A percentile compares a stretch with the other conserved stretches of the same genome.
Evolutionary conservation across 2,329 filamentous ascomycete genomes (phyloP).

Genomic region (Rutstroemia sp.): DNA sequence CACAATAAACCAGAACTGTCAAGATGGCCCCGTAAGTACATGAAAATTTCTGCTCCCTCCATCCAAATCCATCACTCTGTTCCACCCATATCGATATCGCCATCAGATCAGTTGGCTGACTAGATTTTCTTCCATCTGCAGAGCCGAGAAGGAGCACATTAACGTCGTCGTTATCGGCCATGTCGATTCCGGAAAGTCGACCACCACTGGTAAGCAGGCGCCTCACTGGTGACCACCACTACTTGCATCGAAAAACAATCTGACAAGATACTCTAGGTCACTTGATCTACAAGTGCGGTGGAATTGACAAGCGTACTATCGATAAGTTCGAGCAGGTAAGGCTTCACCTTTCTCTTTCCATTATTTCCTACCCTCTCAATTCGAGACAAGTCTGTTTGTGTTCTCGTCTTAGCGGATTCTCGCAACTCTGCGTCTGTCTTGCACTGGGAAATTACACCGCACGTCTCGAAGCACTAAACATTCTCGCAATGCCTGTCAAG

Average conservation of each 20-base stretch:
- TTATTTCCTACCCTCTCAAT: conserved; percentile 20
- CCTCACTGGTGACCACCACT: background rate
- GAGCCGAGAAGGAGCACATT: conserved; percentile 69
- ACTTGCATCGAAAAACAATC: no score
- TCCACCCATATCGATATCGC: no score
- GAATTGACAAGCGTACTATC: conserved; percentile 99
- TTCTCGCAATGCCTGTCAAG: background rate
- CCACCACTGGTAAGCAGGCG: conserved; percentile 70
- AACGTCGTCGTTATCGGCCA: conserved; percentile 99
- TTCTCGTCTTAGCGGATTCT: no score
- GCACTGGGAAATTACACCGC: background rate
- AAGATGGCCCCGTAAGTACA: conserved; percentile 22
- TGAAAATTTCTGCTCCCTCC: no score
- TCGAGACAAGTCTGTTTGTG: conserved; percentile 28
- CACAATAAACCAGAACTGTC: conserved; percentile 25
- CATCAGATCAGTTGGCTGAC: no score
- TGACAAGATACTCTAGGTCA: conserved; percentile 44
- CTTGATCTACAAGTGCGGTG: conserved; percentile 99
- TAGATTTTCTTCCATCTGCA: conserved; percentile 6
- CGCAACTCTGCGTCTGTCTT: no score
- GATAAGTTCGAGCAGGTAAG: conserved; percentile 99
- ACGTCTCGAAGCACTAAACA: background rate
- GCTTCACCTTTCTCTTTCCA: conserved; percentile 11
- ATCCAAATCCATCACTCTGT: no score
- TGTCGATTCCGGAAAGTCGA: conserved; percentile 99